Evolutionary conservation across 768 basidiomycete species (phyloP).

Genomic region (Trametes elegans): DNA sequence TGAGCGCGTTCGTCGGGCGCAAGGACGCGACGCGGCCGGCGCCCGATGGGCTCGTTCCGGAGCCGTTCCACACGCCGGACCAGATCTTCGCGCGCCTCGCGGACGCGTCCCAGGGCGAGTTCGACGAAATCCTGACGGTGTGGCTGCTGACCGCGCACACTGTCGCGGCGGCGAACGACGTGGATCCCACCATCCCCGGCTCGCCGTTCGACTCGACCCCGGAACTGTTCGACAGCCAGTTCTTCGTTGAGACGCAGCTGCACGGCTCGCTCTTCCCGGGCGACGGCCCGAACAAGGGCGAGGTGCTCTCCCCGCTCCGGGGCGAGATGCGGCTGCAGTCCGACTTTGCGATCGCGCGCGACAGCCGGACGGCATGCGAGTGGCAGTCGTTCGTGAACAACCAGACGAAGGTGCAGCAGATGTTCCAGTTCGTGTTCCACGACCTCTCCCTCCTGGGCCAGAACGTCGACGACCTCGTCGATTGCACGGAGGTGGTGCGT

Average conservation of each 20-base stretch:
- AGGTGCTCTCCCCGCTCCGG: constrained; percentile 18
- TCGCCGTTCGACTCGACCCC: constrained; percentile 35
- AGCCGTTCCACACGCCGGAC: constrained; percentile 30
- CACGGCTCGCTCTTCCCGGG: constrained; percentile 29
- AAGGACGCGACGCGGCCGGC: constrained; percentile 28
- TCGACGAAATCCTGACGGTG: constrained; percentile 34
- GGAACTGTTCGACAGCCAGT: constrained; percentile 27
- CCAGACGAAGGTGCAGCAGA: constrained; percentile 17
- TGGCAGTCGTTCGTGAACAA: constrained; percentile 29
- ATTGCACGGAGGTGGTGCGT: constrained; percentile 10
- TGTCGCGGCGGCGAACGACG: constrained; percentile 22
- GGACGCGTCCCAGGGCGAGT: constrained; percentile 32
- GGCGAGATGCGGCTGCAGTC: constrained; percentile 28
- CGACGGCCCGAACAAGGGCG: constrained; percentile 18
- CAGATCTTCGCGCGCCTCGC: constrained; percentile 32
- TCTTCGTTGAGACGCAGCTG: constrained; percentile 42
- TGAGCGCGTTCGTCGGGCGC: constrained; percentile 24
- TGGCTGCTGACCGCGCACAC: constrained; percentile 34
- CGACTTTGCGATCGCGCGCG: constrained; percentile 25
- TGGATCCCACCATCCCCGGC: constrained; percentile 30
- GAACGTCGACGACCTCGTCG: constrained; percentile 2
- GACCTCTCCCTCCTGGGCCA: constrained; percentile 31
- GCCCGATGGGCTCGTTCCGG: constrained; percentile 34
- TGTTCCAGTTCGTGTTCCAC: constrained; percentile 25
- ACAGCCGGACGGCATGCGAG: constrained; percentile 22